Evolutionary conservation across 306 rosid species (phyloP), one percentile per base, ranked within the genome.

Genomic region (Fagus sylvatica): DNA sequence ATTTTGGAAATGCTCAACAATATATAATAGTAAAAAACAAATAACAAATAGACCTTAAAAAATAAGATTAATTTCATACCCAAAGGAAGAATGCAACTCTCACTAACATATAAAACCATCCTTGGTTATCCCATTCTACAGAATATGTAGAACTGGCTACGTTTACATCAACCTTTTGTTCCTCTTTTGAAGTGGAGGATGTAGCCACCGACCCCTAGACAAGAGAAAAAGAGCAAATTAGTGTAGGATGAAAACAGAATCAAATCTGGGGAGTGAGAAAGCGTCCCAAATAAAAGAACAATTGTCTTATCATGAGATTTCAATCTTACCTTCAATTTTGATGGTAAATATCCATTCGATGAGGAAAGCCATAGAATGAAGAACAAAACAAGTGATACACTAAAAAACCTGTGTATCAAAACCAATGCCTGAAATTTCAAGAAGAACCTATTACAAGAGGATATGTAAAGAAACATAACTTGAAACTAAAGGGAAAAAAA

Each of bases 371-470:
- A 95, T 55, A 95, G 84, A 84, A 89, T 51, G 85, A 89, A 95
- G 85, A 91, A 93, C 56, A 85, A 71, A 69, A 93, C 53, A 74
- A 95, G 99, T 61, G 99, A 92, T 85, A 87, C 85, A 84, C 99
- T 82, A 84, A 95, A 91, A 88, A 95, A 95, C 93, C 99, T 95
- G 98, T 89, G 99, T 90, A 95, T 95, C 81, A 90, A 87, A 90
- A 90, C 87, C 93, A 93, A 91, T 78, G 99, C 99, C 98, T 95
- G 98, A 76, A 87, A 95, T 89, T 88, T 89, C 89, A 87, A 87
- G 89, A 82, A 89, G 87, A 88, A 84, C 73, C 56, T 53, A 76
- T 88, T 86, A 89, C 85, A 77, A 71, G 55, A 83, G 70, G 79
- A 81, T 28, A 79, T 17, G 74, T 16, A 79, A 75, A 69, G 33